phyloP scores from a whole-genome alignment of 768 basidiomycete species.

The Panus rudis region DNA sequence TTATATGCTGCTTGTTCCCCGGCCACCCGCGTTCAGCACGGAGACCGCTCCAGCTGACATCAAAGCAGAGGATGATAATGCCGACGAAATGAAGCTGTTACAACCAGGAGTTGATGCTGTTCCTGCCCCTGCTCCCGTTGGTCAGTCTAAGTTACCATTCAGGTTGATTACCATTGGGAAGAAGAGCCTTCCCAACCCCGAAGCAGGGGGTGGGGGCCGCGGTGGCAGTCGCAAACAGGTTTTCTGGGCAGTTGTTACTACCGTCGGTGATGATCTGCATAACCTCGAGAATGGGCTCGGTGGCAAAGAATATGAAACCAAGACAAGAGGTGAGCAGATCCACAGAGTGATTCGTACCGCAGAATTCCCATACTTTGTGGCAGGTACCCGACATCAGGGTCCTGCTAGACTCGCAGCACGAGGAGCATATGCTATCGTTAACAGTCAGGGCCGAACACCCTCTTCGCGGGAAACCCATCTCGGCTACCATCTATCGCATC shows the following conservation, averaged over 20 bases:
- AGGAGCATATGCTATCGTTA: conserved; percentile 55
- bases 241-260: conserved; percentile 47
- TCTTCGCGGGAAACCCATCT: conserved; percentile 47
- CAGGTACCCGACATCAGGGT: conserved; percentile 46
- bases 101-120: conserved; percentile 42
- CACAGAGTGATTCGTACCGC: conserved; percentile 2
- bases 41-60: conserved; percentile 5
- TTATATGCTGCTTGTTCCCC: conserved; percentile 54
- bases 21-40: conserved; percentile 38
- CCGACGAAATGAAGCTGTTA: conserved; percentile 37
- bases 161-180: conserved; percentile 49
- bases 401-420: conserved; percentile 47
- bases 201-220: conserved; percentile 17
- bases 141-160: conserved; percentile 36
- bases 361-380: too few relatives aligned
- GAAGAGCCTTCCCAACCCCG: conserved; percentile 49
- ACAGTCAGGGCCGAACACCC: conserved; percentile 35
- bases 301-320: conserved; percentile 50
- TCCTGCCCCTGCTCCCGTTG: conserved; percentile 31
- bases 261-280: conserved; percentile 44
- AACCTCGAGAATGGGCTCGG: conserved; percentile 42
- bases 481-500: conserved; percentile 54
- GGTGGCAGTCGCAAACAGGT: conserved; percentile 34
- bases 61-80: conserved; percentile 18
- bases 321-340: conserved; percentile 40